Evolutionary conservation across 1,284 basidiomycete species (phyloP), one percentile per base, ranked within the genome.

Genomic region (Leccinum ponderosum): DNA sequence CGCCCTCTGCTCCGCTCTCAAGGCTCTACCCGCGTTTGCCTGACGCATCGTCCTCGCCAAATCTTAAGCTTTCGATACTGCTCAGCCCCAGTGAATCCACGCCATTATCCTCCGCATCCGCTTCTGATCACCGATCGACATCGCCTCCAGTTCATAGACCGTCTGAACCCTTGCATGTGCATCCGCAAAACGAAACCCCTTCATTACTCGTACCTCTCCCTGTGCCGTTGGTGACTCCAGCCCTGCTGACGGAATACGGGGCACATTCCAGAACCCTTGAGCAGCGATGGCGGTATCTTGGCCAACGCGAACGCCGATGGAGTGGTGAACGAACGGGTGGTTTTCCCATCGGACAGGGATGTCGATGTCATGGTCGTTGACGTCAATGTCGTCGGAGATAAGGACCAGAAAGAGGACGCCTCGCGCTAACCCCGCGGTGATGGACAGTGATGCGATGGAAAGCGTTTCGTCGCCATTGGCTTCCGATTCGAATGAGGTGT

Each of bases 1-100:
- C 78, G 0, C 78, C 78, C 9, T 78, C 78, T 1, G 64, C 65
- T 12, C 65, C 76, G n/a, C 78, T 78, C 60, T 75, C 78, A 44
- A 78, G 73, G 56, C 69, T 80, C 35, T 77, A 72, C 7, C 50
- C 78, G 25, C 66, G 75, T 53, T 75, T 74, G 3, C 74, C 77
- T 8, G 66, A 68, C 27, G 60, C 53, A 48, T 59, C 53, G 42
- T 64, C 62, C 35, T 60, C 57, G n/a, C 47, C 53, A 11, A 47
- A 58, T 57, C 54, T 55, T 11, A 47, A 58, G 51, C 54, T 62
- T 0, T 65, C 69, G 4, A 47, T 56, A 4, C 14, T 63, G 31
- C 53, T 59, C 29, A 39, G 53, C 15, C 55, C 59, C 9, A 56
- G 44, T 17, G 69, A 64, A 52, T 37, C 57, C 47, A 25, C 47